Evolutionary conservation across 2,329 filamentous ascomycete species (phyloP).

Genomic region (Dryadomyces quercus-mongolicae): DNA sequence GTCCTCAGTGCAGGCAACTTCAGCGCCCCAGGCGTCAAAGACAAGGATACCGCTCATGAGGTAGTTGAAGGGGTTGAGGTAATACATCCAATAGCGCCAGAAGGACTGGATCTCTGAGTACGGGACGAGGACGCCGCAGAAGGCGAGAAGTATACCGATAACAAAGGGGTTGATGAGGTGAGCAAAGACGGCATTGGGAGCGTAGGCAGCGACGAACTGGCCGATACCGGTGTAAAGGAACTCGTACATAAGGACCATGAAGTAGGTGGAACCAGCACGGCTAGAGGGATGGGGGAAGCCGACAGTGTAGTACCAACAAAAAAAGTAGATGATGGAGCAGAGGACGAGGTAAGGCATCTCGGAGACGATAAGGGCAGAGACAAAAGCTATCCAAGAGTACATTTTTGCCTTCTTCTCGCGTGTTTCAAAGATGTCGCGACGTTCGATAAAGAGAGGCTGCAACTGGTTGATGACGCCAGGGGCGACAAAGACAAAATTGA

Average conservation of each 20-base stretch:
- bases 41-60: slow-evolving; percentile 43
- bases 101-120: slow-evolving; percentile 50
- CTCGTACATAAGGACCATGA: slow-evolving; percentile 46
- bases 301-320: slow-evolving; percentile 21
- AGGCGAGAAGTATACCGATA: slow-evolving; percentile 48
- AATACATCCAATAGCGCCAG: slow-evolving; percentile 58
- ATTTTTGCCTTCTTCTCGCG: slow-evolving; percentile 57
- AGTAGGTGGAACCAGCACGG: slow-evolving; percentile 39
- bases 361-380: slow-evolving; percentile 53
- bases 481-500: slow-evolving; percentile 59
- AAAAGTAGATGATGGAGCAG: slow-evolving; percentile 47
- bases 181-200: slow-evolving; percentile 48
- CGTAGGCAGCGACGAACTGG: slow-evolving; percentile 49
- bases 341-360: slow-evolving; percentile 46
- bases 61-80: slow-evolving; percentile 49
- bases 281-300: slow-evolving; percentile 42
- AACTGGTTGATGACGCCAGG: slow-evolving; percentile 51
- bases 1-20: slow-evolving; percentile 29
- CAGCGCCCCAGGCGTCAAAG: slow-evolving; percentile 34
- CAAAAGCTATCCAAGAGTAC: slow-evolving; percentile 57
- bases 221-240: slow-evolving; percentile 49
- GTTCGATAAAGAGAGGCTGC: slow-evolving; percentile 60
- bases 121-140: slow-evolving; percentile 65
- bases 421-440: slow-evolving; percentile 56
- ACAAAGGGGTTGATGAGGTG: slow-evolving; percentile 43